Evolutionary conservation across 2,329 filamentous ascomycete genomes (phyloP), one percentile per base, ranked within the genome.

Genomic region (Monosporascus sp.): DNA sequence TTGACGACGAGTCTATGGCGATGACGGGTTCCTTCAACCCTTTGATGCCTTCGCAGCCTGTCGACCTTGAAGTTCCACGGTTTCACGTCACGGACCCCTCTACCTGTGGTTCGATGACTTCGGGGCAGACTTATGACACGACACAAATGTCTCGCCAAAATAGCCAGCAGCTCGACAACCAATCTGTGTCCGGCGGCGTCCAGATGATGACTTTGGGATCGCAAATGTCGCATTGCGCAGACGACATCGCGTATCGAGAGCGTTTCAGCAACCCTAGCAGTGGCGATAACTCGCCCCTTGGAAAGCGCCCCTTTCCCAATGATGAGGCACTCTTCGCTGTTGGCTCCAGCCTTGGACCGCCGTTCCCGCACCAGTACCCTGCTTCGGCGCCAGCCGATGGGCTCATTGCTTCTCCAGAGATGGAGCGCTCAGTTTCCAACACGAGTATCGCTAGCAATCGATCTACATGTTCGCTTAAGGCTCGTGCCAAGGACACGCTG

Each of bases 361-460:
- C 64, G 5, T 56, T 52, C 14, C 51, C 56, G 25, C 62, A 70
- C 7, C 66, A 65, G 20, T 74, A 72, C 51, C 54, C 64, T 6
- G 53, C 61, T 7, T 62, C 65, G 9, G 56, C 65, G 2, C 60
- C 63, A 9, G 63, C 60, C 45, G 67, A 69, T 20, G 68, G 60
- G 24, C 59, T 67, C 7, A 55, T 71, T 17, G 51, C 57, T 7
- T 69, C 71, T 1, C 60, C 67, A 7, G 63, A 69, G 35, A 79
- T 80, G 77, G 72, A 79, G 56, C 73, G 78, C 8, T 78, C 76
- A 1, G 56, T 67, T n/a, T 81, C 79, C 8, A 75, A 70, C 54
- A 66, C 67, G 39, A 77, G 75, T 57, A 60, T 62, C 48, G 53
- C 60, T 36, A 80, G 77, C 60, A 67, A 63, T 51, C 73, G 66